Percentiles rank a stretch among this genome's conserved stretches.
Evolutionary conservation across 495 filamentous ascomycete species (phyloP).

Genomic region (Aspergillus conjunctus): DNA sequence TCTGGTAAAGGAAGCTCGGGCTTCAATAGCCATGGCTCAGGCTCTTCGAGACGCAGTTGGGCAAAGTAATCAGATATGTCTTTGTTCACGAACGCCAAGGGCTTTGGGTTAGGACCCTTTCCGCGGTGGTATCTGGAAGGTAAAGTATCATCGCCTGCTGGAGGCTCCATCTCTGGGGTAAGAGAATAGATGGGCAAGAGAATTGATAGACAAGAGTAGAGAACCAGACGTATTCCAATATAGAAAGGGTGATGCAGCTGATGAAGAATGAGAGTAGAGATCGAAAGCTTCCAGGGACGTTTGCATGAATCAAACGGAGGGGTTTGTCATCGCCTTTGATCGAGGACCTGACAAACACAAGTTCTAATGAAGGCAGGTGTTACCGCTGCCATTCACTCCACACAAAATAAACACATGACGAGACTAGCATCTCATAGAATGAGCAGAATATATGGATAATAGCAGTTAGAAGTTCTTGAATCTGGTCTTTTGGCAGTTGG

Average conservation of each 20-base stretch:
- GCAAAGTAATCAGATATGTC: constrained; percentile 44
- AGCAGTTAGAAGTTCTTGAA: no score
- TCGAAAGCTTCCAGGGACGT: background rate
- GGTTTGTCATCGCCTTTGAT: background rate
- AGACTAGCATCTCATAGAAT: no score
- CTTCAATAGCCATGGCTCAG: constrained; percentile 42
- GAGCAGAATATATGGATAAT: no score
- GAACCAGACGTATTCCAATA: background rate
- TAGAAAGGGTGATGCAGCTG: background rate
- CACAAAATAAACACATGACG: background rate
- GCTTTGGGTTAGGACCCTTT: background rate
- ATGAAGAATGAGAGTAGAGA: background rate
- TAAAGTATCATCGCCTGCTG: background rate
- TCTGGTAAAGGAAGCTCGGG: constrained; percentile 48
- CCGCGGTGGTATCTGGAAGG: background rate
- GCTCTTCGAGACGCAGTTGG: constrained; percentile 9
- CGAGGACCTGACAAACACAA: background rate
- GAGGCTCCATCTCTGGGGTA: constrained; percentile 7
- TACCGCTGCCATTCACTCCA: background rate
- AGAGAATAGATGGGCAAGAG: background rate
- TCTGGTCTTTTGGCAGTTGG: no score
- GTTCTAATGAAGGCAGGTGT: background rate
- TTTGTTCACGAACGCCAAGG: constrained; percentile 22
- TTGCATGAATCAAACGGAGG: background rate
- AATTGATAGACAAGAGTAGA: background rate